phyloP scores from a whole-genome alignment of 225 moss, liverwort and hornwort genomes.

The Pseudisothecium myosuroides region DNA sequence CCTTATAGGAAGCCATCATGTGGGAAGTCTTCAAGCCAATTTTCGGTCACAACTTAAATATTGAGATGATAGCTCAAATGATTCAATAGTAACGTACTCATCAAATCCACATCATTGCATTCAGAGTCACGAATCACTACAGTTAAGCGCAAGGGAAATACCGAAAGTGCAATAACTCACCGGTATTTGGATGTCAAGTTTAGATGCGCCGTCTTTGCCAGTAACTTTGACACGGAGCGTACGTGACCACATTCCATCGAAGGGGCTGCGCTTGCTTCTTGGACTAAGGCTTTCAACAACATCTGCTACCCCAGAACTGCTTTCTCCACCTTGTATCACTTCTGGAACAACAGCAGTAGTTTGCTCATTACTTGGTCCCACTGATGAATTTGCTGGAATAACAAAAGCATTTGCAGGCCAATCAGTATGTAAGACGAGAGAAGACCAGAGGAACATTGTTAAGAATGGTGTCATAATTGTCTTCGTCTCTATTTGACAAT shows the following conservation, averaged over 20 bases:
- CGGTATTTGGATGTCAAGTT: constrained; percentile 79
- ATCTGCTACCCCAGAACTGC: constrained; percentile 17
- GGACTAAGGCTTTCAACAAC: constrained; percentile 29
- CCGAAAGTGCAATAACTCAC: constrained; percentile 31
- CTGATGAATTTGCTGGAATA: constrained; percentile 11
- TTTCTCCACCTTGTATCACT: constrained; percentile 17
- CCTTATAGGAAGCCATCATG: background rate
- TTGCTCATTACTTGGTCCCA: constrained; percentile 9
- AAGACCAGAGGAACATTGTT: background rate
- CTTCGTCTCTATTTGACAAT: background rate
- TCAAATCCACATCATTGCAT: background rate
- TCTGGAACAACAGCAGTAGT: constrained; percentile 32
- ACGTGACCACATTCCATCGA: constrained; percentile 70
- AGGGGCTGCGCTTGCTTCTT: constrained; percentile 29
- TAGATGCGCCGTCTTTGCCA: constrained; percentile 53
- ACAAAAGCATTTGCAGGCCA: background rate
- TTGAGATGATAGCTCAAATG: background rate
- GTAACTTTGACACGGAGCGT: constrained; percentile 69
- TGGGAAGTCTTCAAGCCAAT: background rate
- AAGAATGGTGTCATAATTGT: background rate
- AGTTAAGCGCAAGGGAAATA: background rate
- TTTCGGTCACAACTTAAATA: background rate
- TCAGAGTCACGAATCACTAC: background rate
- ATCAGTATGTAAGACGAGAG: background rate
- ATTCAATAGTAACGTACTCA: background rate